phyloP scores from a whole-genome alignment of 2,329 filamentous ascomycete genomes.

The Epichloe sylvatica region DNA sequence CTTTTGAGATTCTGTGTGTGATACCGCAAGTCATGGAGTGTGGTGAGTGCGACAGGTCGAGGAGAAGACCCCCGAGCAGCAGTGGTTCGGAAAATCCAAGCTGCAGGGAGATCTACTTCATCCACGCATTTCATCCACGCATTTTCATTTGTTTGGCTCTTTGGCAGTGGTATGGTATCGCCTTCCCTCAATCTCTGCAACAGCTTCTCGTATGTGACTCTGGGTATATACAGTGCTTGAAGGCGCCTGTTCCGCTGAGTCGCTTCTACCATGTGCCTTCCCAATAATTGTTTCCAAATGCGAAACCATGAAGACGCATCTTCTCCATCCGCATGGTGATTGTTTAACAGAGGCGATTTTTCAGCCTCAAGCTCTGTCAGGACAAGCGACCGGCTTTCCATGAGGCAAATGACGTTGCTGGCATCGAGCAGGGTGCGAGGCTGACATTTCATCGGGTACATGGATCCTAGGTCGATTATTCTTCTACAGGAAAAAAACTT shows the following conservation, averaged over 20 bases:
- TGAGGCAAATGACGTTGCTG: conserved; percentile 26
- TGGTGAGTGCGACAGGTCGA: conserved; percentile 13
- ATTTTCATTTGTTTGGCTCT: conserved; percentile 14
- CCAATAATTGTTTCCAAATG: conserved; percentile 15
- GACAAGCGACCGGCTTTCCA: conserved; percentile 31
- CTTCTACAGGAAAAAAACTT: background rate
- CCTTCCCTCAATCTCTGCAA: conserved; percentile 18
- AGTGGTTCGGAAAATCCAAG: conserved; percentile 19
- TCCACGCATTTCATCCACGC: conserved; percentile 18
- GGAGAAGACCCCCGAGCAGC: conserved; percentile 8
- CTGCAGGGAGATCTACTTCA: conserved; percentile 31
- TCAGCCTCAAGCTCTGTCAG: conserved; percentile 28
- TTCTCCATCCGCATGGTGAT: conserved; percentile 14
- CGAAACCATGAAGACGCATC: conserved; percentile 20
- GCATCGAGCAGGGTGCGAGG: conserved; percentile 29
- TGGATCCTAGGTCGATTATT: conserved; percentile 19
- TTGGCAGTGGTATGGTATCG: conserved; percentile 12
- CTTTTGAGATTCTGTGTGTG: conserved; percentile 4
- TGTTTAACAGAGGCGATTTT: conserved; percentile 22
- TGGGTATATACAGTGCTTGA: conserved; percentile 1
- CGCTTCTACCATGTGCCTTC: conserved; percentile 1
- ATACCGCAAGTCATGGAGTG: conserved; percentile 12
- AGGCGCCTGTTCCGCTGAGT: conserved; percentile 1
- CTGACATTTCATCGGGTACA: conserved; percentile 17
- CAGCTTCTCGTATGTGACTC: conserved; percentile 5